Evolutionary conservation across 768 basidiomycete species (phyloP), one percentile per base, ranked within the genome.

Genomic region (Lyophyllum atratum): DNA sequence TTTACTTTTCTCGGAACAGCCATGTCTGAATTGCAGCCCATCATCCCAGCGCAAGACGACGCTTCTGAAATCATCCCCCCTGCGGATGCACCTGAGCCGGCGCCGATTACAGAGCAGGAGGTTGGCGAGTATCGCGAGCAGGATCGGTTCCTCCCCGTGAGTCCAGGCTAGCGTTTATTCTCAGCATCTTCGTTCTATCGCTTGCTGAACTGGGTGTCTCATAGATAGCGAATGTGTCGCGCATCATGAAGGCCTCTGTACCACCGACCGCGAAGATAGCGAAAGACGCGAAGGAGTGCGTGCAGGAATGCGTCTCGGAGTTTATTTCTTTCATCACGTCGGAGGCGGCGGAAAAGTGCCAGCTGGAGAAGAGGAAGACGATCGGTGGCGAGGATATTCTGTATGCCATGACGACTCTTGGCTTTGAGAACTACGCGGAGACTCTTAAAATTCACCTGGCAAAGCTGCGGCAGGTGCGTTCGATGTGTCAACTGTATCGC

Each of bases 261-360:
- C 95, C 96, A 0, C 76, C 86, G 0, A 90, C 90, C 19, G 93
- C 96, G 42, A 98, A 98, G 76, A 96, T 98, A 66, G 92, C 93
- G 8, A 98, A 98, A 72, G 96, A 98, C 73, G 95, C 95, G 44
- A 98, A 98, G 70, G 96, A 98, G 75, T 95, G 93, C 73, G 93
- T 98, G 42, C 96, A 98, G 71, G 96, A 98, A 75, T 97, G 95
- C 74, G 93, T 97, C 54, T 94, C 92, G 42, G 96, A 98, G 76
- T 98, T 97, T 79, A 98, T 98, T 72, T 88, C 87, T 64, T 98
- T 98, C 81, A 94, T 98, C 76, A 97, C 95, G 26, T 92, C 89
- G 43, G 96, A 98, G 72, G 96, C 96, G 4, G 93, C 93, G 15
- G 96, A 98, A 73, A 93, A 93, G 67, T 95, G 94, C 63, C 84